phyloP scores from a whole-genome alignment of 1,284 basidiomycete species.

The Ganoderma boninense region DNA sequence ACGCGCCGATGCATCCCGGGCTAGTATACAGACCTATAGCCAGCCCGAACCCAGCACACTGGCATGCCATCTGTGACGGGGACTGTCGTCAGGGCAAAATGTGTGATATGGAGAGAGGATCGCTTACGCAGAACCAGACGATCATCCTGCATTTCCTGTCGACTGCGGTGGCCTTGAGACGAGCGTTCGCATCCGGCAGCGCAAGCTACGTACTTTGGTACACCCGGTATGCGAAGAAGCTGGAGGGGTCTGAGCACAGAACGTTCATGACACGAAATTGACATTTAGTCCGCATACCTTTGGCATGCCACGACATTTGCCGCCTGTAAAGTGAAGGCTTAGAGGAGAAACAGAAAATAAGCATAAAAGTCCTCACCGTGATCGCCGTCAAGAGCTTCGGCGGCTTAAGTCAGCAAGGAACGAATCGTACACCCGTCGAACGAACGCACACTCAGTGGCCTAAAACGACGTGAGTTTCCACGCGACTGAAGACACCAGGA shows the following conservation, averaged over 20 bases:
- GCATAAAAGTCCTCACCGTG: not conserved
- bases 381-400: not conserved
- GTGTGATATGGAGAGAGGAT: too few species aligned
- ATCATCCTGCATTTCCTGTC: not conserved
- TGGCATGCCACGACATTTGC: not conserved
- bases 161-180: not conserved
- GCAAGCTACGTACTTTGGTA: not conserved
- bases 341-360: not conserved
- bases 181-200: not conserved
- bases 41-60: too few species aligned
- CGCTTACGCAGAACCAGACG: too few species aligned
- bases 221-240: constrained; percentile 1
- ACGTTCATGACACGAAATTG: not conserved
- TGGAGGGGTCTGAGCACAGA: not conserved
- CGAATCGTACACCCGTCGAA: not conserved
- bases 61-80: not conserved
- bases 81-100: too few species aligned
- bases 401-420: not conserved
- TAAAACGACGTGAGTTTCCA: not conserved
- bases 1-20: too few species aligned
- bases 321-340: not conserved
- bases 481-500: not conserved
- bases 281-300: not conserved
- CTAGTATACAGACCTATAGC: too few species aligned
- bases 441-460: not conserved